Conservation (phyloP, 176 grass and related monocot species). For the Ananas comosus region DNA sequence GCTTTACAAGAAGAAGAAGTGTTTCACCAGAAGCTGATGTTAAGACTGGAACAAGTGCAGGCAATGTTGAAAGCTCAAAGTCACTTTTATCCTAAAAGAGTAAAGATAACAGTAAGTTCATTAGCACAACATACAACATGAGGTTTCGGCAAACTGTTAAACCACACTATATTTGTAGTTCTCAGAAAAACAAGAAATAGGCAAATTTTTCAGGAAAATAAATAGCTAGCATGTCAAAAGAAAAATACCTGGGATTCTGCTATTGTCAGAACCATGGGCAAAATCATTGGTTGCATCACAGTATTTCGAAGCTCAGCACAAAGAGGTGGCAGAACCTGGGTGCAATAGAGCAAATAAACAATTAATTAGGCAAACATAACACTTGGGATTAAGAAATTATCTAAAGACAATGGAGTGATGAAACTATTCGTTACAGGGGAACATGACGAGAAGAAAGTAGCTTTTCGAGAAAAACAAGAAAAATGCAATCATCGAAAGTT, state of each 20-base stretch:
- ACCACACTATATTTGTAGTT: no score
- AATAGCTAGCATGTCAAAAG: neutral
- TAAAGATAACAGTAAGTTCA: neutral
- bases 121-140: neutral
- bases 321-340: slow-evolving; percentile 94
- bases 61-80: slow-evolving; percentile 93
- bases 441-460: no score
- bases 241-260: slow-evolving; percentile 76
- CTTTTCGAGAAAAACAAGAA: no score
- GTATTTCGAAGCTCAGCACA: slow-evolving; percentile 91
- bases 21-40: slow-evolving; percentile 94
- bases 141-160: no score
- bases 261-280: slow-evolving; percentile 96
- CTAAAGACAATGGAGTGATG: no score
- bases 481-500: no score
- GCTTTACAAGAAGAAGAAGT: slow-evolving; percentile 91
- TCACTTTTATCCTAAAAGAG: slow-evolving; percentile 73
- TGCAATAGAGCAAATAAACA: slow-evolving; percentile 7
- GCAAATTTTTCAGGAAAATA: neutral
- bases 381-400: no score
- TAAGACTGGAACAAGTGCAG: slow-evolving; percentile 89
- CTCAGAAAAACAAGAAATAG: neutral
- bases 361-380: slow-evolving; percentile 7
- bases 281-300: slow-evolving; percentile 99
- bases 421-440: no score